Conservation (phyloP, 345 rosid species). For the Euphorbia peplus region DNA sequence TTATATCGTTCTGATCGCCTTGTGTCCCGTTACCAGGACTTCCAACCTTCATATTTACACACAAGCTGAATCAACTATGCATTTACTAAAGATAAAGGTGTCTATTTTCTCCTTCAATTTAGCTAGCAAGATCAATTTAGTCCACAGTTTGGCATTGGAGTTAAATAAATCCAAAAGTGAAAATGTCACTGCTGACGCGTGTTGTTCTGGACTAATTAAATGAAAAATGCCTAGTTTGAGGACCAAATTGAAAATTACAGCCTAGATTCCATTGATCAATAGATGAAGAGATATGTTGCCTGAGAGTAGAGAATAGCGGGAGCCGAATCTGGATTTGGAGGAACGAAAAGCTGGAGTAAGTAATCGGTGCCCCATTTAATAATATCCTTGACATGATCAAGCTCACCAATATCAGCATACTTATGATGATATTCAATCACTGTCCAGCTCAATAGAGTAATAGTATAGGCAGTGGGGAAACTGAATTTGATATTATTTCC, state of each 20-base stretch:
- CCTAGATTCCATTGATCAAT: background rate
- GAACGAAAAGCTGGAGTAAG: constrained; percentile 47
- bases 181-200: too few species aligned
- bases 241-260: too few species aligned
- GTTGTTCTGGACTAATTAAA: too few species aligned
- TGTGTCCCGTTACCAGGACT: constrained; percentile 23
- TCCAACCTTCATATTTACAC: constrained; percentile 45
- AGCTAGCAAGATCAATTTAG: too few species aligned
- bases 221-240: too few species aligned
- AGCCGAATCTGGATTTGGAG: constrained; percentile 28
- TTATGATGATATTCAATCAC: constrained; percentile 58
- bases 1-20: constrained; percentile 35
- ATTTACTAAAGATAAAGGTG: background rate
- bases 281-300: constrained; percentile 30
- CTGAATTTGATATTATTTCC: constrained; percentile 59
- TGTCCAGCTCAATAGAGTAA: constrained; percentile 63
- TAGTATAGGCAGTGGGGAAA: constrained; percentile 54
- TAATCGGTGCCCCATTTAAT: constrained; percentile 60
- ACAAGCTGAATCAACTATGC: background rate
- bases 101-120: too few species aligned
- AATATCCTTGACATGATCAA: constrained; percentile 56
- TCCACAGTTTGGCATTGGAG: too few species aligned
- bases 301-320: constrained; percentile 44
- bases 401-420: constrained; percentile 47
- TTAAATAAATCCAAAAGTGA: too few species aligned